Base-by-base conservation (phyloP, 371 early-diverging fungal species). In the Apophysomyces sp. region DNA sequence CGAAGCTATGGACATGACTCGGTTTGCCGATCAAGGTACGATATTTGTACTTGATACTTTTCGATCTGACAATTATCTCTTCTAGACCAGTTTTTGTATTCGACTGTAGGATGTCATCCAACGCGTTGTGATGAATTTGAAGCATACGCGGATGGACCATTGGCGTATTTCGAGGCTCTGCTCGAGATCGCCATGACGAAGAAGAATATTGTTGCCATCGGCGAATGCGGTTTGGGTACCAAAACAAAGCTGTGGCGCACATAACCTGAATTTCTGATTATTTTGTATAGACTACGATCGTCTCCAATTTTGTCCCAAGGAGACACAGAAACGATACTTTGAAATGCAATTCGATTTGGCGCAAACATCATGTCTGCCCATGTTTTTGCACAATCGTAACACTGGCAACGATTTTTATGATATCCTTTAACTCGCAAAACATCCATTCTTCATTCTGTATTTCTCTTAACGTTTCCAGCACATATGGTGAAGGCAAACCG, bases 71-170 rank as follows among this genome's bases (percentile, higher is more conserved):
- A 49, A 9, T 26, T 3, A 51, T 18, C n/a, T 4, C 8, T 15
- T 18, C n/a, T 32, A 36, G 76, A 56, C 3, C 61, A 55, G 9
- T 55, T 68, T 36, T 55, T 94, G 9, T 93, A 78, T 65, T 83
- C 87, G 2, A 95, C 96, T 0, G 94, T 92, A 7, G 96, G 96
- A 2, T 92, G 93, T 62, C 95, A 96, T 63, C 95, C 96, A 3
- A 95, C 95, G 0, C 87, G 94, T 24, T 87, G 87, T 68, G 58
- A 68, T 4, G 95, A 94, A 55, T 91, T 93, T 60, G 82, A 86
- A n/a, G 32, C 61, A 0, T 65, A 86, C 55, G 37, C 67, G 11
- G 69, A 61, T 7, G 88, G 88, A 5, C 86, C 91, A 1, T 79
- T 88, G 12, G 83, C 61, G 1, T 95, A 93, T 61, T 83, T 82